These are phyloP conservation scores for Linaria vulgaris DNA, from an alignment of 257 asterid genomes.

Conservation along the genomic window DNA sequence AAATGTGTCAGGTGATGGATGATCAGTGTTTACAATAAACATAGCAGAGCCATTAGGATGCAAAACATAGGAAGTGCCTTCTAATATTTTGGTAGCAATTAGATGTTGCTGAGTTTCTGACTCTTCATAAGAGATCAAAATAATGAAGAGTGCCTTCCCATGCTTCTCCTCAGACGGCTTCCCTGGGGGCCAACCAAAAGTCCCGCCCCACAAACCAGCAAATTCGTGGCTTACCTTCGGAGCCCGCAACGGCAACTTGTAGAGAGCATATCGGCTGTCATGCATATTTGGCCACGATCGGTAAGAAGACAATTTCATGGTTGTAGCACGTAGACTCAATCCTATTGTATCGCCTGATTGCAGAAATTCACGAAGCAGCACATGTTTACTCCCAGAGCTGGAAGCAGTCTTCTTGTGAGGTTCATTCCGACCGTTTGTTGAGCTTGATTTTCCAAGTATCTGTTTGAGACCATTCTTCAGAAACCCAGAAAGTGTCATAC, in stretches of 20 bases:
- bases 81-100: conserved; percentile 77
- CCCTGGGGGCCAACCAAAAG: conserved; percentile 94
- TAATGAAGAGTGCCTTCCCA: conserved; percentile 74
- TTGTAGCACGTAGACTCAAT: conserved; percentile 59
- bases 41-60: conserved; percentile 95
- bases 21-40: conserved; percentile 62
- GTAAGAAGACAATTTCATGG: conserved; percentile 67
- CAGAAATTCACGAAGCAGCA: conserved; percentile 73
- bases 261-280: conserved; percentile 75
- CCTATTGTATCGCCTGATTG: conserved; percentile 62
- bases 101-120: conserved; percentile 59
- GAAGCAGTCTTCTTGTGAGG: conserved; percentile 41
- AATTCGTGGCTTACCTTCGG: conserved; percentile 54
- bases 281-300: conserved; percentile 94
- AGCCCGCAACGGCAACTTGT: conserved; percentile 62
- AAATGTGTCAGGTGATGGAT: conserved; percentile 63
- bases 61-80: conserved; percentile 81
- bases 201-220: conserved; percentile 91
- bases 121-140: conserved; percentile 76
- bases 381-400: conserved; percentile 46
- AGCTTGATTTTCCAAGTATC: conserved; percentile 65
- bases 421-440: conserved; percentile 43
- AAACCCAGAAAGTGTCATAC: conserved; percentile 60
- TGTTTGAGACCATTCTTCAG: conserved; percentile 64
- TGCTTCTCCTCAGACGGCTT: conserved; percentile 66